These are phyloP conservation scores for Cyclaneusma minus DNA, from an alignment of 2,329 filamentous ascomycete genomes.

Conservation along the genomic window DNA sequence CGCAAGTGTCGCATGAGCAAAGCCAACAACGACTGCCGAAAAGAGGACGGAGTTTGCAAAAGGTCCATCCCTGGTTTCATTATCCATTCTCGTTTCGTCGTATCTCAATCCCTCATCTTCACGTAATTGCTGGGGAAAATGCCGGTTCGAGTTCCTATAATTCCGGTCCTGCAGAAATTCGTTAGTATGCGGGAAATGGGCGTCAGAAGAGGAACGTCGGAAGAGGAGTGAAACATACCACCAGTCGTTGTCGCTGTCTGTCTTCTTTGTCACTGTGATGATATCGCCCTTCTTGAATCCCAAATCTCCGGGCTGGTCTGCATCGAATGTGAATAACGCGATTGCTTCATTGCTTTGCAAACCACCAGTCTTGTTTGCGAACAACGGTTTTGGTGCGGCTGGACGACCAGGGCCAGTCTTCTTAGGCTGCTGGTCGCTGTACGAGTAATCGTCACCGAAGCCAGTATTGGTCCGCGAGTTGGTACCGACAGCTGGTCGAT, in stretches of 20 bases:
- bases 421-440: slow-evolving; percentile 30
- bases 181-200: background rate
- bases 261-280: slow-evolving; percentile 89
- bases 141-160: slow-evolving; percentile 68
- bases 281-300: slow-evolving; percentile 96
- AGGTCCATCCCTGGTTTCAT: slow-evolving; percentile 9
- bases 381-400: slow-evolving; percentile 78
- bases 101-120: slow-evolving; percentile 51
- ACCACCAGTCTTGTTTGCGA: slow-evolving; percentile 40
- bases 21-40: too few species aligned
- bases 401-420: slow-evolving; percentile 54
- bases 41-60: too few species aligned
- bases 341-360: slow-evolving; percentile 67
- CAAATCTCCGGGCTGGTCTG: slow-evolving; percentile 81
- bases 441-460: slow-evolving; percentile 36
- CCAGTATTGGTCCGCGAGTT: slow-evolving; percentile 14
- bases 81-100: too few species aligned
- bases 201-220: slow-evolving; percentile 1
- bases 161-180: slow-evolving; percentile 54
- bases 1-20: too few species aligned
- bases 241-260: slow-evolving; percentile 89
- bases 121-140: slow-evolving; percentile 84
- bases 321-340: slow-evolving; percentile 86
- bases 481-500: slow-evolving; percentile 31
- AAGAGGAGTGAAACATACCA: slow-evolving; percentile 48